Evolutionary conservation across 2,329 filamentous ascomycete genomes (phyloP), one percentile per base, ranked within the genome.

Genomic region (Trichoderma sp.): DNA sequence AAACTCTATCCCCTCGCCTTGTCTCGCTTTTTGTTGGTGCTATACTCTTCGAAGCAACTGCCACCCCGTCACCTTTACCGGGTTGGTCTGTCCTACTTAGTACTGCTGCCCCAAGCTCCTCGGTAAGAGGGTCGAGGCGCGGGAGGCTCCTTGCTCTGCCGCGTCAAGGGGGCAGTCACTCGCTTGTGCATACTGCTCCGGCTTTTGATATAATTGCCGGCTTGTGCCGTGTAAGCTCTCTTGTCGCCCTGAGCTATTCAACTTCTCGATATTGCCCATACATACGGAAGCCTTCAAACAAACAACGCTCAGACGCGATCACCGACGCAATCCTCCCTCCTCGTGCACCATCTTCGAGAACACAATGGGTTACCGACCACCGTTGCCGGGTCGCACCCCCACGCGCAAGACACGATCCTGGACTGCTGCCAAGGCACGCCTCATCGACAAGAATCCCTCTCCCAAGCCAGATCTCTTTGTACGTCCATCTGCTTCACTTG

Each of bases 321-420:
- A 10, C 30, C 39, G 7, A 26, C 48, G 47, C 10, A 24, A 10
- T 47, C 39, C 6, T 45, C 50, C 50, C 12, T 62, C 39, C 34
- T 44, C 59, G 0, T 10, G 7, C 15, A 45, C 7, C 51, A 55
- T 17, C 21, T 28, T 1, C 17, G 30, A 34, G 9, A 10, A 10
- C 30, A n/a, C 52, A 30, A 65, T 66, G 65, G 55, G 48, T 28
- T 50, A 64, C 26, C 50, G 48, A 34, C 34, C 55, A n/a, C n/a
- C 61, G 41, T 6, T 24, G n/a, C 14, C 34, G 48, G 41, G 15
- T 45, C 54, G 34, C 14, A 28, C 59, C 34, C 19, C 50, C n/a
- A 19, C 48, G 24, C 60, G 55, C 41, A 60, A 50, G 48, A 34
- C 48, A 10, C 26, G 26, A 54, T 21, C 48, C 2, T 41, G 54